A percentile compares a stretch with the other conserved stretches of the same genome.
Evolutionary conservation across 179 eudicot genomes (phyloP).

Genomic region (Gypsophila paniculata): DNA sequence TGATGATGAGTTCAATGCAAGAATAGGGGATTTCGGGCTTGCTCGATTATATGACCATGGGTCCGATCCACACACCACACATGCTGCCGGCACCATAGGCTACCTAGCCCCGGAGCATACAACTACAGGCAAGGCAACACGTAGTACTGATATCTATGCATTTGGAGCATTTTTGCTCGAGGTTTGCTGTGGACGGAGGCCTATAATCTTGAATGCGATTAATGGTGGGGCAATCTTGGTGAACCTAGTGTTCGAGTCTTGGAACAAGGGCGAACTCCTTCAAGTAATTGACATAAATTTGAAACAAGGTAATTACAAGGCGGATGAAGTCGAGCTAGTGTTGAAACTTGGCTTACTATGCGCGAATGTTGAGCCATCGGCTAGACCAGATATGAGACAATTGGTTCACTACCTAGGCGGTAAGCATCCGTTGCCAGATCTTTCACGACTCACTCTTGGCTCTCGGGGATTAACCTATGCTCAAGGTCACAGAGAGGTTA

Average conservation of each 20-base stretch:
- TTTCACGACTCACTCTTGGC: conserved; percentile 14
- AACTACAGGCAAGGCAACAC: conserved; percentile 25
- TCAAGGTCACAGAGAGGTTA: not conserved
- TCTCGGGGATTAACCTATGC: conserved; percentile 17
- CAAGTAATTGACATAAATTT: conserved; percentile 21
- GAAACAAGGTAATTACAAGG: conserved; percentile 12
- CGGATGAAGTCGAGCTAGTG: conserved; percentile 21
- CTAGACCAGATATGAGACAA: conserved; percentile 32
- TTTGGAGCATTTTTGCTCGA: conserved; percentile 28
- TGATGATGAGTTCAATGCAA: conserved; percentile 27
- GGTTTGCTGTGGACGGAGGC: conserved; percentile 32
- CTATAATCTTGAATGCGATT: conserved; percentile 14
- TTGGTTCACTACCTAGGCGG: conserved; percentile 22
- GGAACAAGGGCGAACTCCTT: conserved; percentile 17
- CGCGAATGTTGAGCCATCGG: conserved; percentile 20
- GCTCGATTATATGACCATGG: conserved; percentile 32
- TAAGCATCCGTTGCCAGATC: conserved; percentile 14
- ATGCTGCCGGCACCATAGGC: conserved; percentile 29
- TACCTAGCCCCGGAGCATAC: conserved; percentile 31
- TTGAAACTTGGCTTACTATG: conserved; percentile 26
- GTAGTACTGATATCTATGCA: conserved; percentile 25
- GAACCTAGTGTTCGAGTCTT: conserved; percentile 22
- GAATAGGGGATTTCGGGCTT: conserved; percentile 30
- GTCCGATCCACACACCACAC: conserved; percentile 29
- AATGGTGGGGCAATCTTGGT: conserved; percentile 12